Evolutionary conservation across 139 green algal species (phyloP).

Genomic region (Tetraselmis striata): DNA sequence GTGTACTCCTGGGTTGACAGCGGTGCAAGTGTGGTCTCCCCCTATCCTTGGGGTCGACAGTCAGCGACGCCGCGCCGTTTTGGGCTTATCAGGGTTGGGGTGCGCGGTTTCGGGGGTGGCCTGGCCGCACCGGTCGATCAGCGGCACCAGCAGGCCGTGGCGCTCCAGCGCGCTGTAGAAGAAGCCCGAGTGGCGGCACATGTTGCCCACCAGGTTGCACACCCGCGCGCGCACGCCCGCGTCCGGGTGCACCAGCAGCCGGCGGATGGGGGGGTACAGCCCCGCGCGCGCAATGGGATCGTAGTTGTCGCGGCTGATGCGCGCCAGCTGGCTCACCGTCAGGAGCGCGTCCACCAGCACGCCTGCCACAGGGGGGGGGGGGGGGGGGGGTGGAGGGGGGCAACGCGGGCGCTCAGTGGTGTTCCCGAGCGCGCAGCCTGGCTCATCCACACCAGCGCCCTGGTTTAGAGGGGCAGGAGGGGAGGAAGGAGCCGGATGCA

Average conservation of each 20-base stretch:
- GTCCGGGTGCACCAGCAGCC: conserved; percentile 55
- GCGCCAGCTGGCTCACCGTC: conserved; percentile 61
- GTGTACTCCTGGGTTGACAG: too few species aligned
- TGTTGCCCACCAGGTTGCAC: conserved; percentile 90
- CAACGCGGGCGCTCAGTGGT: too few species aligned
- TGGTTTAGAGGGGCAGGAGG: too few species aligned
- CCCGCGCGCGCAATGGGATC: conserved; percentile 39
- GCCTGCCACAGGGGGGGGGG: neutral
- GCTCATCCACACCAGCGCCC: too few species aligned
- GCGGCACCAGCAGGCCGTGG: conserved; percentile 50
- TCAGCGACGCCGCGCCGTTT: too few species aligned
- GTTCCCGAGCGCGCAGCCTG: too few species aligned
- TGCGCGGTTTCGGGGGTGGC: neutral
- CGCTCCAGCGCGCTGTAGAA: conserved; percentile 76
- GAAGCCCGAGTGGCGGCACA: conserved; percentile 80
- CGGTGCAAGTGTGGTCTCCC: too few species aligned
- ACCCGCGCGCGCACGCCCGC: conserved; percentile 69
- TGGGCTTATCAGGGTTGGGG: too few species aligned
- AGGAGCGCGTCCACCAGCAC: conserved; percentile 58
- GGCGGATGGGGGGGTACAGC: conserved; percentile 39
- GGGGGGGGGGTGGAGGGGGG: too few species aligned
- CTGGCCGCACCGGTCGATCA: conserved; percentile 81
- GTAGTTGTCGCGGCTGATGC: conserved; percentile 54
- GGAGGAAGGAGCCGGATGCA: too few species aligned
- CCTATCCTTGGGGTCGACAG: too few species aligned